These are phyloP conservation scores for Gaertneriomyces semiglobifer DNA, from an alignment of 192 early-diverging fungal species.

Conservation along the genomic window DNA sequence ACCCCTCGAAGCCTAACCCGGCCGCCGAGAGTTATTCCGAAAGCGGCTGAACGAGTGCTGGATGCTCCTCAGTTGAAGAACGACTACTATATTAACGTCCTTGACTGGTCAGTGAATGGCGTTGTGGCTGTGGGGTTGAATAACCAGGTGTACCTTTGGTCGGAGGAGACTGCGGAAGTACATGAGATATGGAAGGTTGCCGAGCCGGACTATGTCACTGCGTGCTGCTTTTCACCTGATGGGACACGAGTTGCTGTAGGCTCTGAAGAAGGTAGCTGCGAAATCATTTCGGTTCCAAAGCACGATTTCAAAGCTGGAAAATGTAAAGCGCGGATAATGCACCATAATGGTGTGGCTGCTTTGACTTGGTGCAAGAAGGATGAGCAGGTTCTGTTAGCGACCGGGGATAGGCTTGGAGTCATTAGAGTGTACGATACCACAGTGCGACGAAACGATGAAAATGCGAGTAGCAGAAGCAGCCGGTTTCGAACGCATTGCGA, in stretches of 20 bases:
- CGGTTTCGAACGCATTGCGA: constrained; percentile 16
- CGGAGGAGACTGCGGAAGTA: constrained; percentile 35
- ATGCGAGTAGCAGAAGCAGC: not conserved
- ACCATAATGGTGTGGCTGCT: constrained; percentile 70
- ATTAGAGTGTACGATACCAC: constrained; percentile 82
- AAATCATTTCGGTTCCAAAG: constrained; percentile 14
- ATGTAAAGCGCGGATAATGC: constrained; percentile 64
- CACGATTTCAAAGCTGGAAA: constrained; percentile 4
- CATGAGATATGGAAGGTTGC: constrained; percentile 40
- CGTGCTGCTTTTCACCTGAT: constrained; percentile 41
- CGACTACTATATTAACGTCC: constrained; percentile 47
- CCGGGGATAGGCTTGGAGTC: constrained; percentile 76
- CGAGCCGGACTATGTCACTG: constrained; percentile 33
- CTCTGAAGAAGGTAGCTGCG: constrained; percentile 31
- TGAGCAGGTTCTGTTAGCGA: constrained; percentile 49
- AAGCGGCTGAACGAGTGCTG: constrained; percentile 70
- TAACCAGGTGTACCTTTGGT: constrained; percentile 49
- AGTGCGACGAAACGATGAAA: not conserved
- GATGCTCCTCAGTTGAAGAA: constrained; percentile 80
- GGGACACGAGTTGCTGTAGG: constrained; percentile 59
- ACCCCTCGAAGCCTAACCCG: not conserved
- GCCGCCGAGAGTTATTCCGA: constrained; percentile 3
- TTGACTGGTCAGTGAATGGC: constrained; percentile 52
- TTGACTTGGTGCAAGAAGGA: constrained; percentile 70
- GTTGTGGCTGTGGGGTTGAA: constrained; percentile 49